Evolutionary conservation across 2,329 filamentous ascomycete genomes (phyloP), one percentile per base, ranked within the genome.

Genomic region (Curvularia eragrostidis): DNA sequence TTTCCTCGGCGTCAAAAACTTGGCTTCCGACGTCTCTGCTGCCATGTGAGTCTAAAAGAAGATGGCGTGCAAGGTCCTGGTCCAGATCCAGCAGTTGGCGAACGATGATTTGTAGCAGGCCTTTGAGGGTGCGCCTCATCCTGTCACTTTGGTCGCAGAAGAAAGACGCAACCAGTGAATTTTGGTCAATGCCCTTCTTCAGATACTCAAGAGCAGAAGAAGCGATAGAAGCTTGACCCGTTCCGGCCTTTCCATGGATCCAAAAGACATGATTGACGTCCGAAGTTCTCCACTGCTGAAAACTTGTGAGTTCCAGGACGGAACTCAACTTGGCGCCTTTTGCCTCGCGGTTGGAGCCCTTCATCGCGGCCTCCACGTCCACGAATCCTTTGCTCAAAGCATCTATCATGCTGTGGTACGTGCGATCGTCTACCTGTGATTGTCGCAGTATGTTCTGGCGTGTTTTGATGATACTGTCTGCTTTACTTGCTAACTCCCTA

Each of bases 61-160:
- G 54, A 47, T 69, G 60, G 7, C 52, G 58, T 7, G 64, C 63
- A 43, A 69, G 54, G 54, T 70, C 61, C 19, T 63, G 63, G 41
- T 66, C 59, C 1, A 46, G 4, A 38, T 64, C 58, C 19, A 70
- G 63, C 3, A 70, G 53, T 34, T 70, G 66, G 5, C 61, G 60
- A 38, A 70, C 53, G 19, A 65, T 41, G 12, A 68, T 43, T 34
- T 66, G 64, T 5, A 69, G 48, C 15, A 69, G 21, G 0, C 63
- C 59, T 28, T 49, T 57, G 10, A 68, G 24, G 13, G 61, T 58
- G 26, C 65, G 44, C 43, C 67, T 59, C 50, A 57, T 59, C 10
- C 61, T 63, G 43, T 69, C 66, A 23, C 58, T 50, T 41, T 69
- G 62, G 46, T 67, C 67, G 48, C 67, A 69, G 44, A 64, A 69